Conservation (phyloP, 352 stramenopile genomes). For the Phytophthora melonis region DNA sequence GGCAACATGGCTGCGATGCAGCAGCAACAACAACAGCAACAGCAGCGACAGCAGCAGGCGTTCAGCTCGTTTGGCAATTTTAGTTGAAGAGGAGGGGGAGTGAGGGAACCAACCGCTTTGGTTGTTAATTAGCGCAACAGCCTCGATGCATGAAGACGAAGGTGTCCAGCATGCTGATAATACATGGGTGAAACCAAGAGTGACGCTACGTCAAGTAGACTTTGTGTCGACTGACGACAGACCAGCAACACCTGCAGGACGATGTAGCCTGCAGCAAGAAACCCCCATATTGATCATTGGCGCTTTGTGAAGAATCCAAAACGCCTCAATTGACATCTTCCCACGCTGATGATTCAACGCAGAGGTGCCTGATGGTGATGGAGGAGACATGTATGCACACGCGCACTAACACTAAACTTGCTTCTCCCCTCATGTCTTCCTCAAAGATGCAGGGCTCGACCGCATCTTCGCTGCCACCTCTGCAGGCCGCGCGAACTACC, state of each 20-base stretch:
- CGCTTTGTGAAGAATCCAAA: slow-evolving; percentile 36
- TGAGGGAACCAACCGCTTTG: slow-evolving; percentile 4
- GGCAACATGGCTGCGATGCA: slow-evolving; percentile 57
- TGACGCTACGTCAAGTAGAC: too few relatives aligned
- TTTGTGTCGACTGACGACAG: too few relatives aligned
- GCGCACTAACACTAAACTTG: slow-evolving; percentile 28
- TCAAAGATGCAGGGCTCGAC: slow-evolving; percentile 27
- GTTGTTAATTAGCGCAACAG: slow-evolving; percentile 24
- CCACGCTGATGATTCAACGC: slow-evolving; percentile 32
- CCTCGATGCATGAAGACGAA: slow-evolving; percentile 18
- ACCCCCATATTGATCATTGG: slow-evolving; percentile 26
- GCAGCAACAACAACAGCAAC: slow-evolving; percentile 57
- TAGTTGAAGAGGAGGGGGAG: slow-evolving; percentile 24
- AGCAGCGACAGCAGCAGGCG: slow-evolving; percentile 68
- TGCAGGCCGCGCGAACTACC: slow-evolving; percentile 18
- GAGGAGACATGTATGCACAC: slow-evolving; percentile 42
- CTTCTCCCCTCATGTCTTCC: slow-evolving; percentile 26
- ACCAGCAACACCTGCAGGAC: neutral
- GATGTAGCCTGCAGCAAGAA: slow-evolving; percentile 14
- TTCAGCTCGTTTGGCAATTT: slow-evolving; percentile 70
- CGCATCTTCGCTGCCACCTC: slow-evolving; percentile 25
- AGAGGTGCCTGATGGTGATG: slow-evolving; percentile 31
- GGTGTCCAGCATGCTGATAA: slow-evolving; percentile 30
- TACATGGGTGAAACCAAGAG: slow-evolving; percentile 29
- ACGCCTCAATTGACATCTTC: slow-evolving; percentile 36